Base-by-base conservation (phyloP, 805 yeast genomes). In the Kodamaea neixiangensis region DNA sequence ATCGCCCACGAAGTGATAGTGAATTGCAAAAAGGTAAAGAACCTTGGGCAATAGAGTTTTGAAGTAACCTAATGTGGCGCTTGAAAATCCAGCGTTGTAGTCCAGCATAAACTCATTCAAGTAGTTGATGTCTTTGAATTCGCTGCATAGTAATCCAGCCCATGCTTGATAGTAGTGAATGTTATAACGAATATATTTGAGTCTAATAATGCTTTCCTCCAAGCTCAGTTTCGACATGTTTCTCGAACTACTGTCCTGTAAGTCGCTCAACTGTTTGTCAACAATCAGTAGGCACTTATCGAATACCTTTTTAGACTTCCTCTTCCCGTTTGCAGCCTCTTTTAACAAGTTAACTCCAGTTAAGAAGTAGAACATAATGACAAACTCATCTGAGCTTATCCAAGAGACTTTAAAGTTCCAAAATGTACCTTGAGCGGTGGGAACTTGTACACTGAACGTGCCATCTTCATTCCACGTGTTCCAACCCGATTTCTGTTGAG, bases 371-470 rank as follows among this genome's bases (percentile, higher is more conserved):
- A 75, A 64, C 40, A 69, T 48, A 17, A 75, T 64, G 7, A 70
- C 67, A 57, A 74, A 76, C 50, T 78, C 81, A 39, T 70, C 73
- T 3, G 75, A 65, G 11, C 69, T 65, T 10, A 78, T 49, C 81
- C 83, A 79, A 15, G 60, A 58, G 1, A 76, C 55, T 18, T 63
- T 68, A 56, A 53, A 73, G 11, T 40, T 29, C 41, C 41, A 37
- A 20, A 13, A 18, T 7, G 42, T 20, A 38, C 41, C 41, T 7
- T 37, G 21, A 5, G 7, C n/a, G n/a, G 19, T 17, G 17, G 19
- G 41, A 18, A 37, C 21, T 9, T 40, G 21, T 19, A 33, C 13
- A 6, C 18, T 25, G 21, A 17, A 17, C 14, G 35, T 13, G 21
- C 44, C 21, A 42, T 60, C 59, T 10, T 53, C 58, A 10, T 38